A percentile compares a stretch with the other conserved stretches of the same genome.
phyloP scores from a whole-genome alignment of 2,329 filamentous ascomycete species.

The Metarhizium anisopliae region DNA sequence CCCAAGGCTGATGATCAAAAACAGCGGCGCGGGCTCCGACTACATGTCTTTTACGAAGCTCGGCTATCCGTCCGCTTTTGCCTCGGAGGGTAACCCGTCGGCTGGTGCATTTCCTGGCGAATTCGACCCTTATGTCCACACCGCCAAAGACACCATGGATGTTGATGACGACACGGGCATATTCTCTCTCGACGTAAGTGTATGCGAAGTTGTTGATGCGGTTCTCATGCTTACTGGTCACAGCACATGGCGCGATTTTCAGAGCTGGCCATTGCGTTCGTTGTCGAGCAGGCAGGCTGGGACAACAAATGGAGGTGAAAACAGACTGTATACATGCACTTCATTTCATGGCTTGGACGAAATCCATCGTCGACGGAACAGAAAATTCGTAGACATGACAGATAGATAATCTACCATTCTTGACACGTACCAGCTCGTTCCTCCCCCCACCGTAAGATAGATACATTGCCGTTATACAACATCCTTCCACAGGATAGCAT shows the following conservation, averaged over 20 bases:
- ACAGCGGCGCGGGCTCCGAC: conserved; percentile 27
- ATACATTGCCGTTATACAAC: too few relatives aligned
- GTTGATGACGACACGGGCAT: conserved; percentile 27
- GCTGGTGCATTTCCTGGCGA: conserved; percentile 21
- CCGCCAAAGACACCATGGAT: conserved; percentile 25
- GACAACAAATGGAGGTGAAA: conserved; percentile 28
- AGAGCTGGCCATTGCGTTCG: conserved; percentile 29
- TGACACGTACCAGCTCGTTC: too few relatives aligned
- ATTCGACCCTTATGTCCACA: conserved; percentile 30
- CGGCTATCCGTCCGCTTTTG: conserved; percentile 30
- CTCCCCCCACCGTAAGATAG: too few relatives aligned
- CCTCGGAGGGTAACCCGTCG: conserved; percentile 27
- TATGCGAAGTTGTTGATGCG: conserved; percentile 1
- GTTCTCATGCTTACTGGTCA: conserved; percentile 6
- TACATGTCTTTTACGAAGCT: conserved; percentile 31
- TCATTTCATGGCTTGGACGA: too few relatives aligned
- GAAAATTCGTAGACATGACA: too few relatives aligned
- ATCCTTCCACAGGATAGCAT: too few relatives aligned
- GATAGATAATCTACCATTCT: too few relatives aligned
- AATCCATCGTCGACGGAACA: too few relatives aligned
- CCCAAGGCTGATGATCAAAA: neutral
- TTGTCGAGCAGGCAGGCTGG: conserved; percentile 30
- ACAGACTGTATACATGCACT: too few relatives aligned
- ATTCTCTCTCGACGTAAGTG: conserved; percentile 27
- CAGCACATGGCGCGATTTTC: conserved; percentile 32